Percentiles rank a stretch among this genome's conserved stretches.
Evolutionary conservation across 1,139 yeast genomes (phyloP).

Genomic region (Nadsonia starkeyi-henricii): DNA sequence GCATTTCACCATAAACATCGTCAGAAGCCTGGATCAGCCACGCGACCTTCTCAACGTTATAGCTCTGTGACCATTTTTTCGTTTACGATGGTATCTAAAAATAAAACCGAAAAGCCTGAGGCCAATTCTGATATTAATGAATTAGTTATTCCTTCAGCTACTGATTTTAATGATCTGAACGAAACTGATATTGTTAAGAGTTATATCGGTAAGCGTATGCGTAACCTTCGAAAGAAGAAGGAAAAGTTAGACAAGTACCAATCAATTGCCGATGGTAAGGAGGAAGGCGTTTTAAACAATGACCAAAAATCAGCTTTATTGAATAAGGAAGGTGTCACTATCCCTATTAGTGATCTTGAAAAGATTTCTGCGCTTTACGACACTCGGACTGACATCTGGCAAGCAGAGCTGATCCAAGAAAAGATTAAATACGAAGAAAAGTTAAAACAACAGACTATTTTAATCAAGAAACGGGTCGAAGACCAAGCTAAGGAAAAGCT

Average conservation of each 20-base stretch:
- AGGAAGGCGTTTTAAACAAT: conserved; percentile 17
- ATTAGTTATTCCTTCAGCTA: neutral
- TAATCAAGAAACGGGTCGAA: conserved; percentile 4
- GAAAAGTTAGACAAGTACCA: conserved; percentile 24
- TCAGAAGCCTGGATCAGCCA: neutral
- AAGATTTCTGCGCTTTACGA: conserved; percentile 19
- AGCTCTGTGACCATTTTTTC: too few species aligned
- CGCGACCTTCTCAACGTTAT: neutral
- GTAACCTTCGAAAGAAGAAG: conserved; percentile 26
- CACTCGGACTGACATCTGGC: neutral
- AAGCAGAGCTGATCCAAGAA: conserved; percentile 10
- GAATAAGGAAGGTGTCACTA: conserved; percentile 23
- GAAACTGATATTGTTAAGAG: neutral
- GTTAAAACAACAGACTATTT: conserved; percentile 10
- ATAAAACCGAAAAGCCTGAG: too few species aligned
- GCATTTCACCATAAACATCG: neutral
- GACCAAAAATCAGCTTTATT: conserved; percentile 24
- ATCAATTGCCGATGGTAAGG: conserved; percentile 17
- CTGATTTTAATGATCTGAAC: conserved; percentile 1
- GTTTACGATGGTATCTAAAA: too few species aligned
- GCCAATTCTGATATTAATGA: too few species aligned
- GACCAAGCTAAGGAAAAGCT: conserved; percentile 15
- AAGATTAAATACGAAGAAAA: conserved; percentile 9
- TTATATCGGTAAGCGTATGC: conserved; percentile 22
- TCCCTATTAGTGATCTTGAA: conserved; percentile 23